Percentiles rank a stretch among this genome's conserved stretches.
Evolutionary conservation across 2,329 filamentous ascomycete species (phyloP).

Genomic region (Emergomyces africanus): DNA sequence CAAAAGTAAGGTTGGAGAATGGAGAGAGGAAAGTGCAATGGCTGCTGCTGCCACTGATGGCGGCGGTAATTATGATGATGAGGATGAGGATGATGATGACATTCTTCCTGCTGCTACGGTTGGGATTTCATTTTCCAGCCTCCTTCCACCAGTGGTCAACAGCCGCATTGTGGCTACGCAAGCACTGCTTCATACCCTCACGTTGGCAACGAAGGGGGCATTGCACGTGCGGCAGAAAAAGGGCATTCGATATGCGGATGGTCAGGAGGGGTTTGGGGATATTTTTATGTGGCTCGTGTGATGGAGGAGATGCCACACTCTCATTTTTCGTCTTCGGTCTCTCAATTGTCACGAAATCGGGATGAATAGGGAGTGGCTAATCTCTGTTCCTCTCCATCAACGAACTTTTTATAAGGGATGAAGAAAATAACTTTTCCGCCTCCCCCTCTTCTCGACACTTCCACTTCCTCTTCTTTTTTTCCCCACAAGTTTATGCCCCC

Average conservation of each 20-base stretch:
- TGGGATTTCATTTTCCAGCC: constrained; percentile 50
- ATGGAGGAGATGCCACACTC: background rate
- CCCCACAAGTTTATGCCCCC: no score
- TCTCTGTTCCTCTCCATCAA: background rate
- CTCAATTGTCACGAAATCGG: background rate
- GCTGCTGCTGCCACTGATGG: background rate
- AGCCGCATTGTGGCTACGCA: constrained; percentile 54
- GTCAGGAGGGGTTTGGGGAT: constrained; percentile 1
- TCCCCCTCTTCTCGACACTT: no score
- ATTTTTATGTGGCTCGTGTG: constrained; percentile 2
- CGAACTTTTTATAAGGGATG: background rate
- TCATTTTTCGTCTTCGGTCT: background rate
- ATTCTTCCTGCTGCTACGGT: background rate
- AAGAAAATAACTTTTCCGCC: background rate
- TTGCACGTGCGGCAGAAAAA: constrained; percentile 49
- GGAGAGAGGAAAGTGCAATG: constrained; percentile 13
- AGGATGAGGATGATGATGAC: background rate
- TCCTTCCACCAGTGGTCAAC: constrained; percentile 49
- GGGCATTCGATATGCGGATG: background rate
- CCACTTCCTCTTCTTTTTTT: background rate
- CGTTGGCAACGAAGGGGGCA: constrained; percentile 53
- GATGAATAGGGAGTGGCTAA: background rate
- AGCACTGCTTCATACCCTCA: constrained; percentile 61
- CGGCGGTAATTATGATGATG: no score
- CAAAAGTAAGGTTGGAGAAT: constrained; percentile 33